Evolutionary conservation across 768 basidiomycete genomes (phyloP), one percentile per base, ranked within the genome.

Genomic region (Termitomyces titanicus): DNA sequence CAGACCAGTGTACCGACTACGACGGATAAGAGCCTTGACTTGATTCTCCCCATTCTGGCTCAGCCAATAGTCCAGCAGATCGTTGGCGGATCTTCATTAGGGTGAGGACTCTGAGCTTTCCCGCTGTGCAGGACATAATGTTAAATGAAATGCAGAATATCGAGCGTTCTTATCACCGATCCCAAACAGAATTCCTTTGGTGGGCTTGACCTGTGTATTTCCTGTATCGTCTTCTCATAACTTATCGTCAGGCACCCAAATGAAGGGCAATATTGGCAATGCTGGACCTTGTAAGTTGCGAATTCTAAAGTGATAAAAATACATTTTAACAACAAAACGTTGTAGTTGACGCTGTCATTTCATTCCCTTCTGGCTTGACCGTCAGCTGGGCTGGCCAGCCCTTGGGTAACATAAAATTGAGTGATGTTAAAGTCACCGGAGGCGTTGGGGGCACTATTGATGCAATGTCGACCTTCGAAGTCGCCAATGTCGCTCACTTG

Each of bases 51-150:
- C 6, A 63, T 86, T 39, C 78, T 91, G 54, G 88, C 88, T 0
- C 75, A 81, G 50, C 88, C 88, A 4, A 88, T 91, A 53, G 88
- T 90, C 5, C 86, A 89, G 66, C 82, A 80, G 57, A 78, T 90
- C 53, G 85, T 90, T 39, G 73, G 77, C 5, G 81, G 74, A 17
- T 79, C 85, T 17, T 66, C 73, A 8, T 66, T 89, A 47, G 78
- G 81, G 85, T 84, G 57, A 15, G 70, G n/a, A 59, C 34, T 5
- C 5, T 25, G 33, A 18, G 37, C 37, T 29, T 58, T 3, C 43
- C 17, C 9, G 35, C 10, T 17, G 18, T 52, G 18, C n/a, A 18
- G 17, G 54, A 11, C 38, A 42, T 2, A 39, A 44, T 52, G 49
- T 29, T 40, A 40, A 37, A 44, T 24, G 20, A 38, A 29, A 18